phyloP scores from a whole-genome alignment of 139 green algal genomes.

The Astrephomene gubernaculifera region DNA sequence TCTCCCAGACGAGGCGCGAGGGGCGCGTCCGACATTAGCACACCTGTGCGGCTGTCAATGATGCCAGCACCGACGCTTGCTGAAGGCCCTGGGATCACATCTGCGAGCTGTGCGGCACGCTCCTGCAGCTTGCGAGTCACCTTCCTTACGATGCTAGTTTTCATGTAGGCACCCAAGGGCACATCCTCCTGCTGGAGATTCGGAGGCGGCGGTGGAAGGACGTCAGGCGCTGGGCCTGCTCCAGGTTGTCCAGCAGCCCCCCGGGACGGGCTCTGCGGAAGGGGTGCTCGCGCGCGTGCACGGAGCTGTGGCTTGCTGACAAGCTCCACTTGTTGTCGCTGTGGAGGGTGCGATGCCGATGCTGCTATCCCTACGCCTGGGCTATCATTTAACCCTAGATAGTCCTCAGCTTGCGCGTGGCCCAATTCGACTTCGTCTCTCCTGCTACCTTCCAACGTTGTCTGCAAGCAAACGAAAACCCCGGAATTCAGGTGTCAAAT shows the following conservation, averaged over 20 bases:
- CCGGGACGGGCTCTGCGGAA: background rate
- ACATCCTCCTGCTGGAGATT: background rate
- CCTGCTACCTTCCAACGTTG: too few relatives aligned
- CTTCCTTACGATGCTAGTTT: background rate
- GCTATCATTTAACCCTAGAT: too few relatives aligned
- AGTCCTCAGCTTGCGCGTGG: too few relatives aligned
- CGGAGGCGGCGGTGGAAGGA: background rate
- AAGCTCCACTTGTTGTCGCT: too few relatives aligned
- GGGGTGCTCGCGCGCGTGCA: background rate
- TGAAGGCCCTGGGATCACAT: background rate
- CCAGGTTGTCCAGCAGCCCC: too few relatives aligned
- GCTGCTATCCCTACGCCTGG: too few relatives aligned
- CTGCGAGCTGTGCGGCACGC: background rate
- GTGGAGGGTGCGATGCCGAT: too few relatives aligned
- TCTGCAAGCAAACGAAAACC: too few relatives aligned
- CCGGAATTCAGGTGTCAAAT: too few relatives aligned
- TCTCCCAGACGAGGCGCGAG: background rate
- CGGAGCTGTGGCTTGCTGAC: conserved; percentile 29
- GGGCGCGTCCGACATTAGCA: background rate
- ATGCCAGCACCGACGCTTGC: background rate
- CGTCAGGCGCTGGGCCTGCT: too few relatives aligned
- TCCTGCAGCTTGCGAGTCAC: conserved; percentile 7
- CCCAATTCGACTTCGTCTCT: too few relatives aligned
- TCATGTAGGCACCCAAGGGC: background rate
- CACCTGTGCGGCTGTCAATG: background rate